Base-by-base conservation (phyloP, 495 filamentous ascomycete species). In the Margaritispora aquatica region DNA sequence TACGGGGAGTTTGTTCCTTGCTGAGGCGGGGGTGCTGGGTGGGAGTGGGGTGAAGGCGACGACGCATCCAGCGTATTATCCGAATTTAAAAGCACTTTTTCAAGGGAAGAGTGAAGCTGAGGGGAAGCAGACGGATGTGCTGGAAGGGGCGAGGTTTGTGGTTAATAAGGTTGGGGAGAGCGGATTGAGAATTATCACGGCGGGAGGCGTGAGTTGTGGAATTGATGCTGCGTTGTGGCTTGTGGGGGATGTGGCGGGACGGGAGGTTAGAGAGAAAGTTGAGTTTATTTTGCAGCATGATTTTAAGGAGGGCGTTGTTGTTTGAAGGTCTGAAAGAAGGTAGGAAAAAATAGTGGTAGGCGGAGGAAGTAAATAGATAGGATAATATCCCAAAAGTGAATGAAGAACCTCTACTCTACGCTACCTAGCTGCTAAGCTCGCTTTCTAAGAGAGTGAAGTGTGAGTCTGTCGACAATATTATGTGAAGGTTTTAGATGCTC, bases 211-310 rank as follows among this genome's bases (percentile, higher is more conserved):
- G 53, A 85, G 82, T 63, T 82, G 84, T 68, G 90, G 89, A 62
- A 71, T 93, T 23, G 89, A 94, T 77, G 89, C 87, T 26, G 72
- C 82, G 57, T 71, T 92, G 70, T 90, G 90, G 74, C 74, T 94
- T 65, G 84, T 93, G 36, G 56, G 38, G 47, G 29, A 62, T 1
- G 47, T 62, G 13, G 59, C 29, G 8, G 59, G 63, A 34, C 23
- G 41, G 46, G 56, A 59, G 38, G 11, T 19, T 7, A 57, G 22
- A 34, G 54, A 53, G 52, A 57, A 22, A 9, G 57, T 49, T n/a
- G 57, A 20, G 23, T 23, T 8, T 10, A 44, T 57, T n/a, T 53
- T 63, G 47, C 52, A 63, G 56, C 51, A 63, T 57, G 52, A 22
- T 19, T 51, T 24, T 24, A 59, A 54, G 38, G 48, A 51, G 19